Base-by-base conservation (phyloP, 2,329 filamentous ascomycete genomes). In the Xylariaceae sp. region DNA sequence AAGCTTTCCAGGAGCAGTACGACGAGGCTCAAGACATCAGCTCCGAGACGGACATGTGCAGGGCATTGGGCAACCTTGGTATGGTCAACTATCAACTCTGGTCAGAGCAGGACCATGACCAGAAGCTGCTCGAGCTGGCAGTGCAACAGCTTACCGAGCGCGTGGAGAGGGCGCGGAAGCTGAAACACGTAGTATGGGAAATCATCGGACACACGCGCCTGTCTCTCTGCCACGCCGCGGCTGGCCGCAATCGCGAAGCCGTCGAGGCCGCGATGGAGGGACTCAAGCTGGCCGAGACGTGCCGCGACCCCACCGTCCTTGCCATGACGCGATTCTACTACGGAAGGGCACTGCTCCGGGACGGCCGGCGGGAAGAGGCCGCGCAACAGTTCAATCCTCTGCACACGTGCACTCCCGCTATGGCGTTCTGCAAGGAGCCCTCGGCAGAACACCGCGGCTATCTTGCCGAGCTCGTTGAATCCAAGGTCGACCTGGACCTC, bases 381-480 rank as follows among this genome's bases (percentile, higher is more conserved):
- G 31, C 54, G 22, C 14, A 30, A 12, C 47, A 55, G 24, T 57
- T 60, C 40, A 53, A 57, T 31, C 26, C 46, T 2, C 32, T 36
- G 1, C 36, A 42, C 10, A 35, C 33, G 1, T 56, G 53, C 34
- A 52, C 57, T 0, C 52, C 59, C 5, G 52, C 53, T n/a, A 56
- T 60, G 14, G 57, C 56, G 1, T 40, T 64, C 13, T 58, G 52
- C 43, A 62, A 57, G 34, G 61, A 63, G 35, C 57, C 57, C 1
- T 61, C 54, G 1, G 38, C 42, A 2, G 60, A 64, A 41, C 49
- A 63, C 33, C 43, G 50, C 1, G 33, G 42, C 2, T 61, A 62
- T 34, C 38, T 63, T 3, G 32, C 32, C 5, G 50, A 57, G 22
- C 37, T 64, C 18, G 40, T 61, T 1, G 44, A 54, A 7, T 47